phyloP scores from a whole-genome alignment of 2,329 filamentous ascomycete genomes.

The Trichoderma brevicompactum region DNA sequence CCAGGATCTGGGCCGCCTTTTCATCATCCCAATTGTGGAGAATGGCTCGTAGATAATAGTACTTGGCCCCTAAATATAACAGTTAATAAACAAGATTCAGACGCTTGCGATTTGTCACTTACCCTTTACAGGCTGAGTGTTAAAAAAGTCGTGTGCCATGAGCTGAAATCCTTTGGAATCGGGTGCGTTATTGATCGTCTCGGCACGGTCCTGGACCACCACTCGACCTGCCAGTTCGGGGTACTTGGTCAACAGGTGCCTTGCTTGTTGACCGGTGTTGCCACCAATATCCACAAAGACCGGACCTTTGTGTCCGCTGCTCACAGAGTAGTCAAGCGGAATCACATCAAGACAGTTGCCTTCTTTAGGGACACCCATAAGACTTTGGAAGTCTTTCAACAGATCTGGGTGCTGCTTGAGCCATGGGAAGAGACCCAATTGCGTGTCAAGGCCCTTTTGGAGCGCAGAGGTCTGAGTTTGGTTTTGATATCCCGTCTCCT shows the following conservation, averaged over 20 bases:
- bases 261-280: slow-evolving; percentile 11
- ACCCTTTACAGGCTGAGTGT: slow-evolving; percentile 32
- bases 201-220: slow-evolving; percentile 9
- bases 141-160: slow-evolving; percentile 37
- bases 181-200: not conserved
- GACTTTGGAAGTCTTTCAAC: slow-evolving; percentile 19
- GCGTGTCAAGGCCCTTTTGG: slow-evolving; percentile 16
- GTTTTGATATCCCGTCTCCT: slow-evolving; percentile 28
- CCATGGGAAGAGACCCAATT: slow-evolving; percentile 4
- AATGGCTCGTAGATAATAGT: slow-evolving; percentile 43
- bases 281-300: slow-evolving; percentile 22
- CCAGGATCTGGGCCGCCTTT: slow-evolving; percentile 39
- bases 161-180: slow-evolving; percentile 23
- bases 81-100: not conserved
- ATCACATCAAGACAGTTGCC: slow-evolving; percentile 15
- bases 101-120: not conserved
- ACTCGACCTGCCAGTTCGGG: slow-evolving; percentile 18
- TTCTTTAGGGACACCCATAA: slow-evolving; percentile 14
- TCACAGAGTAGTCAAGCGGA: slow-evolving; percentile 1
- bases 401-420: slow-evolving; percentile 11
- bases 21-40: slow-evolving; percentile 47
- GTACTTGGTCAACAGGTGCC: not conserved
- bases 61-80: slow-evolving; percentile 10
- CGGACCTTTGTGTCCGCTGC: not conserved
- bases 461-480: slow-evolving; percentile 19